Base-by-base conservation (phyloP, 2,329 filamentous ascomycete genomes). In the Lomentospora prolificans region DNA sequence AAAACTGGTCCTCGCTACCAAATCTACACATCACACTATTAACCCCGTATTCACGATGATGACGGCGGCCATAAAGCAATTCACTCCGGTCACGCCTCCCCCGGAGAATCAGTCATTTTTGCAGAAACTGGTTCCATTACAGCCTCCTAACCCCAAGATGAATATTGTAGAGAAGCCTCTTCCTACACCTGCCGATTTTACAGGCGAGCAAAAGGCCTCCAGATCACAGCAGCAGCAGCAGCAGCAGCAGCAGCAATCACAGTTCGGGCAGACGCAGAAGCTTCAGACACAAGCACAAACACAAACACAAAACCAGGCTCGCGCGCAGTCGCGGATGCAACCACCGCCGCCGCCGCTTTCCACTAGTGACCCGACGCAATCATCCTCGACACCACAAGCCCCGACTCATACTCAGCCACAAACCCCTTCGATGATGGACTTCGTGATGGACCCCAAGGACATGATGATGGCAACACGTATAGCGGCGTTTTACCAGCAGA, bases 401-500 rank as follows among this genome's bases (percentile, higher is more conserved):
- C 36, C 50, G 44, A 31, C 55, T 39, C 55, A 55, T n/a, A 7
- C 50, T 31, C 44, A 52, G 55, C 31, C 57, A 54, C 50, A 58
- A 46, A 41, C 56, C 28, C 54, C 24, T 17, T 14, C 33, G 19
- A 3, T 33, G n/a, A 17, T 48, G 31, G 33, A 44, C 48, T 58
- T 56, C 56, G 62, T 14, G 50, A 62, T 69, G 53, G 73, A 75
- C 56, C 72, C 73, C 3, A 70, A 69, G 57, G 72, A 75, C 58
- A 61, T 74, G 19, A 70, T 72, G 60, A 74, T 75, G 70, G 72
- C 71, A 28, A 72, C 73, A 10, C 71, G 73, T 55, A 76, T 76
- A 55, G 73, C 74, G 10, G 67, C 69, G 55, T 76, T 74, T 64
- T 76, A 76, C 60, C 73, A 76, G 60, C 74, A 76, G 62, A 69